These are phyloP conservation scores for Fusarium temperatum DNA, from an alignment of 2,329 filamentous ascomycete genomes.

Conservation along the genomic window DNA sequence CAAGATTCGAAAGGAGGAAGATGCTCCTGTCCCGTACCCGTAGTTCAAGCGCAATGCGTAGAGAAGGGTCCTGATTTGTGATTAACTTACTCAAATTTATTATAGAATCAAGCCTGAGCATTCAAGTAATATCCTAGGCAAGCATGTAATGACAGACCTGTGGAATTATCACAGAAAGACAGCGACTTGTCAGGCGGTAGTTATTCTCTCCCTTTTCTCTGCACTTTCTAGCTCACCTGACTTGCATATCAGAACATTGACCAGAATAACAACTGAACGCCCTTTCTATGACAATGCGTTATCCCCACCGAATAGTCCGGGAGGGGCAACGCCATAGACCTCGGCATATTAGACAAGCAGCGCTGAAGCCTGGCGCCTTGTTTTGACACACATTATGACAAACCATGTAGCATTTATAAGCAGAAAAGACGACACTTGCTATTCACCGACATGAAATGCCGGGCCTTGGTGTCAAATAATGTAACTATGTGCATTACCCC, in stretches of 20 bases:
- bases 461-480: neutral
- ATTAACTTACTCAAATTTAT: neutral
- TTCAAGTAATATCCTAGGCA: neutral
- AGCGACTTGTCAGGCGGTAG: neutral
- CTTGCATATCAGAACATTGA: neutral
- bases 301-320: neutral
- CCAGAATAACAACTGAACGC: too few species aligned
- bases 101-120: neutral
- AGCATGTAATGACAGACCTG: neutral
- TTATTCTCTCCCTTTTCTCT: neutral
- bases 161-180: neutral
- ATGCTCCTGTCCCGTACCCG: neutral
- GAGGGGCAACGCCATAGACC: neutral
- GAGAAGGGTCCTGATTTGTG: accelerated
- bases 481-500: neutral
- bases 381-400: neutral
- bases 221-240: neutral
- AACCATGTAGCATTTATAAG: neutral
- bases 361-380: neutral
- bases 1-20: too few species aligned
- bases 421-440: neutral
- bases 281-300: neutral
- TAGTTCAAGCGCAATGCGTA: neutral
- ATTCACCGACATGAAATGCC: neutral
- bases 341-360: neutral